These are phyloP conservation scores for Kodamaea nitidulidarum DNA, from an alignment of 805 yeast genomes.

Conservation along the genomic window DNA sequence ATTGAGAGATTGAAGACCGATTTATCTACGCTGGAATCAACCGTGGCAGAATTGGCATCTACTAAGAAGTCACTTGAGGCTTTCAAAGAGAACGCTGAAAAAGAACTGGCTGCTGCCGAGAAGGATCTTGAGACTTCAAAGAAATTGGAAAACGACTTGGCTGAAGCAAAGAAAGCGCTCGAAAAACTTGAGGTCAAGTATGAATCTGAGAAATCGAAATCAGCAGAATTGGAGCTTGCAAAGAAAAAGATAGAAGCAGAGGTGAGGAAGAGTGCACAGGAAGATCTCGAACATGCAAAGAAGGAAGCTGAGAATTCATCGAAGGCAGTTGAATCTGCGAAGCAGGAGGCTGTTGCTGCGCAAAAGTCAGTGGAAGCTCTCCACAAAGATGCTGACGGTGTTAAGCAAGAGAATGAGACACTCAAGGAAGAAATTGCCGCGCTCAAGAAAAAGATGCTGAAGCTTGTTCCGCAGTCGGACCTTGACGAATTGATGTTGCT, in stretches of 20 bases:
- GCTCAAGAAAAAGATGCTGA: conserved; percentile 14
- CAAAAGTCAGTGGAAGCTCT: background rate
- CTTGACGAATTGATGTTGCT: conserved; percentile 73
- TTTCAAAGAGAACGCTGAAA: background rate
- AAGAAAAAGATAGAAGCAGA: background rate
- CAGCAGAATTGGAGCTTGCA: background rate
- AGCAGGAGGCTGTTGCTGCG: background rate
- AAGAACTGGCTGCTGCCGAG: background rate
- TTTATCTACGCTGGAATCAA: background rate
- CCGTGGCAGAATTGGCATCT: background rate
- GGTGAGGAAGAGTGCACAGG: background rate
- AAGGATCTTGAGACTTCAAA: background rate
- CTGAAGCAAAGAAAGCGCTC: background rate
- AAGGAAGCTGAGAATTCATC: background rate
- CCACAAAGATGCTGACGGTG: background rate
- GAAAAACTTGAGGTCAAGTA: background rate
- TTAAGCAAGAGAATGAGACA: background rate
- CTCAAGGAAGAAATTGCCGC: conserved; percentile 8
- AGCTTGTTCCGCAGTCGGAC: conserved; percentile 46
- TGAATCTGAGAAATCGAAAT: background rate
- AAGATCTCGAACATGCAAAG: background rate
- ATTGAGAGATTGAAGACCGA: background rate
- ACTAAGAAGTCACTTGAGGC: background rate
- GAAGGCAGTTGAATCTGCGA: background rate
- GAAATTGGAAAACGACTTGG: background rate